A percentile compares a stretch with the other conserved stretches of the same genome.
phyloP scores from a whole-genome alignment of 192 early-diverging fungal species.

The Martensiomyces pterosporus region DNA sequence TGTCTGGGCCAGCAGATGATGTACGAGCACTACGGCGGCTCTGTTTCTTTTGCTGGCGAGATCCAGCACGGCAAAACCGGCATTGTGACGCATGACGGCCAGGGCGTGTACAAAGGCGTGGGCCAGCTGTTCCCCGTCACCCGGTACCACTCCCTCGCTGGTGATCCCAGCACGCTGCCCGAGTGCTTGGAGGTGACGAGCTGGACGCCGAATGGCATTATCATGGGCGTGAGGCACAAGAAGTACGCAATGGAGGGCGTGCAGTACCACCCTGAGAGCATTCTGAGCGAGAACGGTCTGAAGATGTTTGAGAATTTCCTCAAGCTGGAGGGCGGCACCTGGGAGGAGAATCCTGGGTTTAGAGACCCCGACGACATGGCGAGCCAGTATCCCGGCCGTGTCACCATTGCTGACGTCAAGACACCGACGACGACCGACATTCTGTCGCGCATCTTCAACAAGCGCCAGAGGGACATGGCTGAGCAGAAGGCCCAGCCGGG shows the following conservation, averaged over 20 bases:
- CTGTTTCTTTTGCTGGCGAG: conserved; percentile 89
- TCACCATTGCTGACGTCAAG: conserved; percentile 23
- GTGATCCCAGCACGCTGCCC: conserved; percentile 77
- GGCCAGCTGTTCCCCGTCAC: conserved; percentile 85
- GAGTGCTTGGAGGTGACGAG: conserved; percentile 80
- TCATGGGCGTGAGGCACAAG: conserved; percentile 97
- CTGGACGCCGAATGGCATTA: conserved; percentile 72
- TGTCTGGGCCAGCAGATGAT: conserved; percentile 98
- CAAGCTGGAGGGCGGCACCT: conserved; percentile 76
- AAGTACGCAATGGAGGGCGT: conserved; percentile 89
- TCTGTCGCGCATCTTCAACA: conserved; percentile 74
- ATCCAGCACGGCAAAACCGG: conserved; percentile 97
- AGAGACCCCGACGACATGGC: conserved; percentile 14
- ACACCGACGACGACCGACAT: conserved; percentile 53
- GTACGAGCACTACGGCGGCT: conserved; percentile 92
- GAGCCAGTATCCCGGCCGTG: conserved; percentile 24
- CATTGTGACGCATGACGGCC: conserved; percentile 84
- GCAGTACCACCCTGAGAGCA: conserved; percentile 98
- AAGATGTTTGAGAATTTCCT: conserved; percentile 90
- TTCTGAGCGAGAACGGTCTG: conserved; percentile 88
- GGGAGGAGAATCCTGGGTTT: conserved; percentile 63
- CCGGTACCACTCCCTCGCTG: conserved; percentile 95
- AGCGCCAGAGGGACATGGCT: conserved; percentile 77
- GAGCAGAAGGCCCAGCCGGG: conserved; percentile 71
- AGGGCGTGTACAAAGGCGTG: conserved; percentile 80